phyloP scores from a whole-genome alignment of 176 grass and related monocot genomes.

The Tillandsia fasciculata region DNA sequence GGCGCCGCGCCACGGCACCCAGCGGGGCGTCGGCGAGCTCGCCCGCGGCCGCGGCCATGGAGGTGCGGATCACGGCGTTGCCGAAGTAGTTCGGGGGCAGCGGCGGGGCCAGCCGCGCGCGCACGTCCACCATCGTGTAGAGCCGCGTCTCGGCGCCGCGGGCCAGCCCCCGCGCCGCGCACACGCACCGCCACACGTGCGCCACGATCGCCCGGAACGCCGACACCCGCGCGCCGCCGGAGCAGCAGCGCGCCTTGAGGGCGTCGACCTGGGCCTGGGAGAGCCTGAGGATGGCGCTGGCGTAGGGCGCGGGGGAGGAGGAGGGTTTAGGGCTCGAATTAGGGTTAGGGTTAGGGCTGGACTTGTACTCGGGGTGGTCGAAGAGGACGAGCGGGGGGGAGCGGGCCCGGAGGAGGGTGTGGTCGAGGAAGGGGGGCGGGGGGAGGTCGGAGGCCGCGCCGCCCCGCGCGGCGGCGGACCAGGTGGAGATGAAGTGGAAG shows the following conservation, averaged over 20 bases:
- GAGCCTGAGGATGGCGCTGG: conserved; percentile 31
- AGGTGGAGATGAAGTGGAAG: background rate
- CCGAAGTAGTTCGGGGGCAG: conserved; percentile 43
- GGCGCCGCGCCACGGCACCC: conserved; percentile 1
- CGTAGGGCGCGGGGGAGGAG: background rate
- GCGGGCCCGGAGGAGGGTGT: conserved; percentile 32
- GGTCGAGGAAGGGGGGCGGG: conserved; percentile 27
- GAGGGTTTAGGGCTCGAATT: background rate
- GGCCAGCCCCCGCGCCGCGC: conserved; percentile 28
- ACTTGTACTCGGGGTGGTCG: conserved; percentile 35
- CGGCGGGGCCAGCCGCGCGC: conserved; percentile 24
- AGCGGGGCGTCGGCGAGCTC: conserved; percentile 14
- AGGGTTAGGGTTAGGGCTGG: background rate
- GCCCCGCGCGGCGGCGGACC: conserved; percentile 32
- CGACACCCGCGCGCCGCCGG: background rate
- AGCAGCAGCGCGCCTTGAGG: conserved; percentile 14
- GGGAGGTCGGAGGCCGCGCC: background rate
- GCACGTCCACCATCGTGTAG: conserved; percentile 43
- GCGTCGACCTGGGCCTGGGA: conserved; percentile 14
- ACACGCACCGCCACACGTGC: conserved; percentile 44
- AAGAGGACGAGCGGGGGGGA: conserved; percentile 8
- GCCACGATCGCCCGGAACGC: conserved; percentile 38
- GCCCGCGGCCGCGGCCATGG: conserved; percentile 20
- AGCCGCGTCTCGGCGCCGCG: conserved; percentile 25
- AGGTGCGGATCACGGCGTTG: conserved; percentile 33